Evolutionary conservation across 495 filamentous ascomycete species (phyloP).

Genomic region (Penicillium turbatum): DNA sequence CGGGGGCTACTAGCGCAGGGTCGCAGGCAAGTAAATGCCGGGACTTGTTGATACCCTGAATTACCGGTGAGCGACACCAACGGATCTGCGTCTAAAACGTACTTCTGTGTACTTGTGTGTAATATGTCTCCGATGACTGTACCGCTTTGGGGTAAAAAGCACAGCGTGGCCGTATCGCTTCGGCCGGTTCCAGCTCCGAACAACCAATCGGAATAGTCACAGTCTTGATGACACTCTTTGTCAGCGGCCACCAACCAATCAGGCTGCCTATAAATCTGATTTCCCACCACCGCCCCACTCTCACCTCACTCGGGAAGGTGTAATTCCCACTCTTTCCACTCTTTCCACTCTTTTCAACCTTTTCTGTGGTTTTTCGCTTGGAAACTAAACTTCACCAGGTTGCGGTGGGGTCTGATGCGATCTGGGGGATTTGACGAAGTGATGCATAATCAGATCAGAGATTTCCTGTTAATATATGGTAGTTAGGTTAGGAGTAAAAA

Average conservation of each 20-base stretch:
- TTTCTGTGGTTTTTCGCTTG: conserved; percentile 13
- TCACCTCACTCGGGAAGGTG: conserved; percentile 26
- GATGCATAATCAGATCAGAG: conserved; percentile 2
- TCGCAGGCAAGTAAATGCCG: too few relatives aligned
- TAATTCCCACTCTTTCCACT: conserved; percentile 20
- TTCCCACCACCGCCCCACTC: conserved; percentile 25
- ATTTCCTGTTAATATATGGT: conserved; percentile 1
- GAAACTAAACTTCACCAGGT: conserved; percentile 29
- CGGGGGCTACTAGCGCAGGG: background rate
- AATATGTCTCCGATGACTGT: background rate
- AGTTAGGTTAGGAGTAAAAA: conserved; percentile 1
- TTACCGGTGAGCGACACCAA: too few relatives aligned
- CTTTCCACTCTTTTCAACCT: conserved; percentile 21
- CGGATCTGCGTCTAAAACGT: background rate
- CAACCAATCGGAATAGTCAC: conserved; percentile 21
- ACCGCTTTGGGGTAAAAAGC: background rate
- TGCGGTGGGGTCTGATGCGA: conserved; percentile 33
- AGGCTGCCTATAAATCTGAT: conserved; percentile 20
- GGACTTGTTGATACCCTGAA: too few relatives aligned
- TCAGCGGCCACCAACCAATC: conserved; percentile 21
- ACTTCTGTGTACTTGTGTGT: background rate
- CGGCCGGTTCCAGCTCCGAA: conserved; percentile 9
- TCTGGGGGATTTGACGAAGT: conserved; percentile 28
- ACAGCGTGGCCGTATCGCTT: conserved; percentile 14
- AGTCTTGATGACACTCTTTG: conserved; percentile 29